phyloP scores from a whole-genome alignment of 805 yeast species.

The Candida boidinii region DNA sequence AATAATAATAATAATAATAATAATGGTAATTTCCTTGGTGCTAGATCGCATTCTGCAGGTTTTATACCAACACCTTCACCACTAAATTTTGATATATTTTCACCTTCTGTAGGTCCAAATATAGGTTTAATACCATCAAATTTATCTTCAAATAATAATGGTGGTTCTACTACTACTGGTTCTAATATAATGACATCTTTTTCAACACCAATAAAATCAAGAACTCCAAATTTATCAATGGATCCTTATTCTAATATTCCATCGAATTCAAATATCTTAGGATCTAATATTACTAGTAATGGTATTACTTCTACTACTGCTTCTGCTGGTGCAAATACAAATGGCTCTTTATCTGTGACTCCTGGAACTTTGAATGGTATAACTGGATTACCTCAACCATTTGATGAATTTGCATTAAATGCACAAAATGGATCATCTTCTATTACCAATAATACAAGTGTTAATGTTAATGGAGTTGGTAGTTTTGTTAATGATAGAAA shows the following conservation, averaged over 20 bases:
- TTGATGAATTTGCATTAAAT: neutral
- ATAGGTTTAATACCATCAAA: neutral
- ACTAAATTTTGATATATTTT: conserved; percentile 11
- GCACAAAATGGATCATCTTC: too few species aligned
- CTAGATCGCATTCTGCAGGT: conserved; percentile 14
- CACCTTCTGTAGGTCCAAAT: too few species aligned
- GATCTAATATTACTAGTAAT: too few species aligned
- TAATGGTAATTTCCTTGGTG: conserved; percentile 2
- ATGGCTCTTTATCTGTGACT: neutral
- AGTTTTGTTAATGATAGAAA: neutral
- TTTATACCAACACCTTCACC: conserved; percentile 10
- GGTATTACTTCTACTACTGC: neutral
- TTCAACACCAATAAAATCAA: neutral
- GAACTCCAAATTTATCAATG: neutral
- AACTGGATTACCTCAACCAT: neutral
- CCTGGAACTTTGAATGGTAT: neutral
- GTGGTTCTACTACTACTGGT: neutral
- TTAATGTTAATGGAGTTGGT: neutral
- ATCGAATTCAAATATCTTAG: neutral
- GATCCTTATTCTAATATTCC: conserved; percentile 1
- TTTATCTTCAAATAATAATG: neutral
- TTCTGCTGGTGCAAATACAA: neutral
- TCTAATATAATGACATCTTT: neutral
- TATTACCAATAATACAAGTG: neutral
- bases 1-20: conserved; percentile 1